phyloP scores from a whole-genome alignment of 2,329 filamentous ascomycete species.

The Byssochlamys sp. region DNA sequence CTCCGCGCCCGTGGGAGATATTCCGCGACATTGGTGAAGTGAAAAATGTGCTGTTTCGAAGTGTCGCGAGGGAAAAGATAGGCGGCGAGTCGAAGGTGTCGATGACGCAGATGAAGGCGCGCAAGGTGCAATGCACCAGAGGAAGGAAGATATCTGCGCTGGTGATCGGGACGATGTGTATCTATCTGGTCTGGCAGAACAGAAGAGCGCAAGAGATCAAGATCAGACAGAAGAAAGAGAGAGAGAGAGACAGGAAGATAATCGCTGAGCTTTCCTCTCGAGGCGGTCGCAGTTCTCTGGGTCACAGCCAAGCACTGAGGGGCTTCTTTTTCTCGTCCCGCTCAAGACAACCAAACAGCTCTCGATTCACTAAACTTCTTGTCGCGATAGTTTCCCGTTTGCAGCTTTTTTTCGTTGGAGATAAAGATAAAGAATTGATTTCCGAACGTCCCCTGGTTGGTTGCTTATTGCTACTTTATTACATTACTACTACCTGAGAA shows the following conservation, averaged over 20 bases:
- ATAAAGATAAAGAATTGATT: not conserved
- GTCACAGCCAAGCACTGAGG: not conserved
- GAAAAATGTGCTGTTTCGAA: not conserved
- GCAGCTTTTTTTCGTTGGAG: not conserved
- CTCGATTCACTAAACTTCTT: not conserved
- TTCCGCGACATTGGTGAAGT: conserved; percentile 8
- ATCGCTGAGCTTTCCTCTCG: not conserved
- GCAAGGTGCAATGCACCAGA: not conserved
- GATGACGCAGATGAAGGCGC: not conserved
- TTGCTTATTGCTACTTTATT: not conserved
- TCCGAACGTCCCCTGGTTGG: not conserved
- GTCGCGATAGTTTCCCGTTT: not conserved
- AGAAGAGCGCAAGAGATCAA: not conserved
- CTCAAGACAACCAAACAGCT: not conserved
- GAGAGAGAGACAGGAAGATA: not conserved
- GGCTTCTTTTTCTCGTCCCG: not conserved
- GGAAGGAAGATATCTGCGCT: not conserved
- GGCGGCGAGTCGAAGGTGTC: not conserved
- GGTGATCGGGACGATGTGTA: not conserved
- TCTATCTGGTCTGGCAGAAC: not conserved
- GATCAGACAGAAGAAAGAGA: not conserved
- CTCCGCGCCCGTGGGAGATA: conserved; percentile 64
- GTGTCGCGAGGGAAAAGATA: not conserved
- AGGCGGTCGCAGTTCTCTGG: not conserved
- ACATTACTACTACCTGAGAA: not conserved